Evolutionary conservation across 2,329 filamentous ascomycete species (phyloP).

Genomic region (Aspergillus clavatus): DNA sequence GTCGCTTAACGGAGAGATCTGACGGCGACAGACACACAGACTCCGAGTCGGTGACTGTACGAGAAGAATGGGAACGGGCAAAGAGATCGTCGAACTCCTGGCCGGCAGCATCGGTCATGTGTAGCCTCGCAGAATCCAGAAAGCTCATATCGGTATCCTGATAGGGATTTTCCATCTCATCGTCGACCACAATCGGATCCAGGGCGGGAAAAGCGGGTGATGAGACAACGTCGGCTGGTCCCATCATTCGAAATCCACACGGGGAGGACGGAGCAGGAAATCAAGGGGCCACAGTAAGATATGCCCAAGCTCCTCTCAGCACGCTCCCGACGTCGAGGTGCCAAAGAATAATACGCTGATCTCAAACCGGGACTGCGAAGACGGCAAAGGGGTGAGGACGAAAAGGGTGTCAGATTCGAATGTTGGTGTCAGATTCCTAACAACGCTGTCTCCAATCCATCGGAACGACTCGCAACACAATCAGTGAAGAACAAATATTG

Average conservation of each 20-base stretch:
- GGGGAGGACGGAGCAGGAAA: slow-evolving; percentile 3
- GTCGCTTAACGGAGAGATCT: slow-evolving; percentile 24
- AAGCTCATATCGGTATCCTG: slow-evolving; percentile 42
- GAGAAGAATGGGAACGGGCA: slow-evolving; percentile 29
- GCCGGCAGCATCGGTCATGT: slow-evolving; percentile 35
- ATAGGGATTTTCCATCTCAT: slow-evolving; percentile 40
- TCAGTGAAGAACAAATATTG: too few relatives aligned
- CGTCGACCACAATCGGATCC: slow-evolving; percentile 41
- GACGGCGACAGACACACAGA: slow-evolving; percentile 28
- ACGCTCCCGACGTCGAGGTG: slow-evolving; percentile 1
- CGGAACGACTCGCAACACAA: slow-evolving; percentile 1
- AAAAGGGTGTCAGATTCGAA: slow-evolving; percentile 5
- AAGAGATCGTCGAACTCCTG: slow-evolving; percentile 43
- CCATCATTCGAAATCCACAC: slow-evolving; percentile 39
- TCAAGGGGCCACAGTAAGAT: slow-evolving; percentile 7
- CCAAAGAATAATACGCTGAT: background rate
- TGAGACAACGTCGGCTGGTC: slow-evolving; percentile 29
- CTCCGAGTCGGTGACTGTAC: slow-evolving; percentile 24
- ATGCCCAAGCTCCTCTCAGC: slow-evolving; percentile 6
- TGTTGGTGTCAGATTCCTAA: slow-evolving; percentile 8
- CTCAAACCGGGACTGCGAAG: background rate
- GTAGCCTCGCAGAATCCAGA: slow-evolving; percentile 35
- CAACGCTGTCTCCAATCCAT: slow-evolving; percentile 7
- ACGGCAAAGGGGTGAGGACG: slow-evolving; percentile 2
- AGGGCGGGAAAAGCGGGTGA: slow-evolving; percentile 36